A percentile compares a stretch with the other conserved stretches of the same genome.
These are phyloP conservation scores for Musa balbisiana DNA, from an alignment of 202 grass and related monocot species.

Conservation along the genomic window DNA sequence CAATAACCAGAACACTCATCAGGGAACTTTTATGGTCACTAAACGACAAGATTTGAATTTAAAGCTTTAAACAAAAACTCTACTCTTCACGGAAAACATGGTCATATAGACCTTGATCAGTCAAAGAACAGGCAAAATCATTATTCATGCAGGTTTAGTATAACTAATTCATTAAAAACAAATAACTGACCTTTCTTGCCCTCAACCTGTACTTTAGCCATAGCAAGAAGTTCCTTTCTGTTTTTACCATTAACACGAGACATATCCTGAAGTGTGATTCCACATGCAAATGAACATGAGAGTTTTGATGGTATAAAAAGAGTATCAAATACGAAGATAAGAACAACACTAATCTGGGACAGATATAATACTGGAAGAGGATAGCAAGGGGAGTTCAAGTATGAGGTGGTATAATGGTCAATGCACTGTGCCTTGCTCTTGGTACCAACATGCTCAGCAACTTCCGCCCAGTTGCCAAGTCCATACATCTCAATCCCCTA, in stretches of 20 bases:
- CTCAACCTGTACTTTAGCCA: constrained; percentile 96
- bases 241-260: constrained; percentile 96
- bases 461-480: constrained; percentile 90
- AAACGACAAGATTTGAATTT: no score
- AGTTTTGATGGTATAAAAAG: constrained; percentile 14
- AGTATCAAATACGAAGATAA: neutral
- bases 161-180: neutral
- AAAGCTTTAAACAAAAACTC: no score
- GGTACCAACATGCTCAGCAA: constrained; percentile 98
- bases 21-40: no score
- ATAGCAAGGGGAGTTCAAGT: constrained; percentile 97
- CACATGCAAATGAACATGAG: constrained; percentile 21
- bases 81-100: no score
- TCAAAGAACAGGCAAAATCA: no score
- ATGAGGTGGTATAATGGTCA: constrained; percentile 86
- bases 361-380: constrained; percentile 70
- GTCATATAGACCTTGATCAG: no score
- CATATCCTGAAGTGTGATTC: constrained; percentile 54
- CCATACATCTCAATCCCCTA: constrained; percentile 99
- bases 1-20: no score
- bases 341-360: neutral
- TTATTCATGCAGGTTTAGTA: neutral
- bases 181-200: constrained; percentile 71
- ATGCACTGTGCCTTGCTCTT: constrained; percentile 89
- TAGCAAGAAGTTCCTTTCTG: constrained; percentile 91